Evolutionary conservation across 1,284 basidiomycete species (phyloP).

Genomic region (Phlebopus sp.): DNA sequence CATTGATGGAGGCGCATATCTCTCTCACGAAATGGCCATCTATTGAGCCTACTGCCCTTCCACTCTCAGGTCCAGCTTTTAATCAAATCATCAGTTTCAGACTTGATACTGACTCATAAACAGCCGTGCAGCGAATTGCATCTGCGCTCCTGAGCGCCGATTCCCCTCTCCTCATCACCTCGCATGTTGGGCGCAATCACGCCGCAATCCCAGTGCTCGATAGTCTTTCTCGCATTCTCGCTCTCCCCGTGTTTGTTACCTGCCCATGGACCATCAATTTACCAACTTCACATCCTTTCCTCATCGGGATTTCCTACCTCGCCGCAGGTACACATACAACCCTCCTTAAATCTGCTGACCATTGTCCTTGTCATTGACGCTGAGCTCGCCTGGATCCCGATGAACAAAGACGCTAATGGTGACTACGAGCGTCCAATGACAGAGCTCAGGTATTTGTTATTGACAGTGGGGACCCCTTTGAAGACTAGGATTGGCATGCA

Average conservation of each 20-base stretch:
- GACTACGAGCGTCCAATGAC: constrained; percentile 34
- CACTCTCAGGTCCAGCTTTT: constrained; percentile 39
- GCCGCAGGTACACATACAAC: constrained; percentile 41
- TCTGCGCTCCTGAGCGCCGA: constrained; percentile 47
- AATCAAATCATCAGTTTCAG: not conserved
- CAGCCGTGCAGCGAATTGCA: constrained; percentile 46
- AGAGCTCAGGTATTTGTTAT: constrained; percentile 55
- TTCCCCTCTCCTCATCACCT: constrained; percentile 63
- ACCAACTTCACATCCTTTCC: constrained; percentile 56
- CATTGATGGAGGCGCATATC: constrained; percentile 30
- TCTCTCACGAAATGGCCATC: constrained; percentile 47
- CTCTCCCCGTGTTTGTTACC: constrained; percentile 52
- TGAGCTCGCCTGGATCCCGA: constrained; percentile 66
- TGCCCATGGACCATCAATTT: constrained; percentile 54
- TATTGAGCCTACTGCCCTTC: constrained; percentile 48
- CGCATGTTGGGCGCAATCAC: constrained; percentile 57
- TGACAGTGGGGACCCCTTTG: constrained; percentile 61
- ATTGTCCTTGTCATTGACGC: constrained; percentile 61
- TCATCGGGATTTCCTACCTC: constrained; percentile 49
- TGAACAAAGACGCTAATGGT: constrained; percentile 38
- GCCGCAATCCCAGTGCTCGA: constrained; percentile 46
- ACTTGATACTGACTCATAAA: not conserved
- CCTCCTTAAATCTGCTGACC: constrained; percentile 53
- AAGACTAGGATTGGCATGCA: constrained; percentile 52
- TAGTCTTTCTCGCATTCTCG: constrained; percentile 47